phyloP scores from a whole-genome alignment of 2,329 filamentous ascomycete species.

The Alternaria triticimaculans region DNA sequence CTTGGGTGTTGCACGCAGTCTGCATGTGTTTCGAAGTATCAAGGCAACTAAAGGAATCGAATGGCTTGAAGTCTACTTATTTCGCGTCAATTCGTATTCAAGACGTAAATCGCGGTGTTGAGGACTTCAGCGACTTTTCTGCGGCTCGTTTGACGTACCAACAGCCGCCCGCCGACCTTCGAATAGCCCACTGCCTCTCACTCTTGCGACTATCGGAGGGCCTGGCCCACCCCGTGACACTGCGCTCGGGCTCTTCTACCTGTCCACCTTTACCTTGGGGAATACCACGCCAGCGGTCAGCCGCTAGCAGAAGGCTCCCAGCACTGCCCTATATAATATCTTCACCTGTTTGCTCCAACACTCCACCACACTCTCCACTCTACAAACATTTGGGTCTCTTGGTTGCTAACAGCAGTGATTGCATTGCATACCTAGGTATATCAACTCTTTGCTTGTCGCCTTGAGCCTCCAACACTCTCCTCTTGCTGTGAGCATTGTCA shows the following conservation, averaged over 20 bases:
- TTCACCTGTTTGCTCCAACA: not conserved
- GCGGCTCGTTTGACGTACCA: not conserved
- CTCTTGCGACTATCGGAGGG: not conserved
- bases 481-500: not conserved
- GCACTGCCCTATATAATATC: not conserved
- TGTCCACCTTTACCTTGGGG: not conserved
- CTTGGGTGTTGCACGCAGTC: not conserved
- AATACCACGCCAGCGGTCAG: not conserved
- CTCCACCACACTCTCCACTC: not conserved
- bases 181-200: not conserved
- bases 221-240: not conserved
- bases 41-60: no score
- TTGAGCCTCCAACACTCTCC: not conserved
- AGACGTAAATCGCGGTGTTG: not conserved
- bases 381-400: not conserved
- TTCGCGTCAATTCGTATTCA: no score
- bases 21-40: not conserved
- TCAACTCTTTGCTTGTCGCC: not conserved
- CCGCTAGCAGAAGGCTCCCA: not conserved
- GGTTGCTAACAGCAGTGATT: not conserved
- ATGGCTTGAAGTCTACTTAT: no score
- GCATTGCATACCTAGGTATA: not conserved
- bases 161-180: not conserved
- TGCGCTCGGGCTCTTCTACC: not conserved
- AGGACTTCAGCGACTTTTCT: not conserved